These are phyloP conservation scores for Hypoxylon sp. DNA, from an alignment of 2,329 filamentous ascomycete genomes.

Conservation along the genomic window DNA sequence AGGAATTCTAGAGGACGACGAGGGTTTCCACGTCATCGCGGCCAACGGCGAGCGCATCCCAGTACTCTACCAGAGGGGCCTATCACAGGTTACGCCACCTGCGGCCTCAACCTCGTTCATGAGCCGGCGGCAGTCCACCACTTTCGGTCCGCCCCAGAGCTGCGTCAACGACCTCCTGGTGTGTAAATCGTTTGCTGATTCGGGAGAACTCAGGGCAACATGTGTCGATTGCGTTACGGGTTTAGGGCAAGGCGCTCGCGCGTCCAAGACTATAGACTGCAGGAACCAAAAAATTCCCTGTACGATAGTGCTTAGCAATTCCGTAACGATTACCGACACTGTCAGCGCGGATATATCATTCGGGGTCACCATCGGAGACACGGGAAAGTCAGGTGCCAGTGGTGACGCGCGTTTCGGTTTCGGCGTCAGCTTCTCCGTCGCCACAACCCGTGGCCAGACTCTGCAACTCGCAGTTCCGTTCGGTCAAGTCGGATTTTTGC, in stretches of 20 bases:
- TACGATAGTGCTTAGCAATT: background rate
- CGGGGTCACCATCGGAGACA: constrained; percentile 1
- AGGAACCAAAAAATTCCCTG: background rate
- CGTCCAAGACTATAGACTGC: background rate
- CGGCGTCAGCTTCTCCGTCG: background rate
- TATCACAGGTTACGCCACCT: background rate
- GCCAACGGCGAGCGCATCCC: constrained; percentile 1
- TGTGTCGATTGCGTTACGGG: background rate
- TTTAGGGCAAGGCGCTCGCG: background rate
- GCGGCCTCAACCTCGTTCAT: background rate
- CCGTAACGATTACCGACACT: constrained; percentile 2
- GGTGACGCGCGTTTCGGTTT: constrained; percentile 5
- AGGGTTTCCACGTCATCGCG: background rate
- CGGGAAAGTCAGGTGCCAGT: background rate
- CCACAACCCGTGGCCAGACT: background rate
- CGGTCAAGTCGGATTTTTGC: background rate
- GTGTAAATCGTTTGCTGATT: background rate
- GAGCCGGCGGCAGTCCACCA: background rate
- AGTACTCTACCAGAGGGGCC: background rate
- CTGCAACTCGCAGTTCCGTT: background rate
- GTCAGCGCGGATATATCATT: background rate
- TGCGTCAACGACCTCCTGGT: background rate
- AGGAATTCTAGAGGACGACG: background rate
- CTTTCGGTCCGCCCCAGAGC: background rate
- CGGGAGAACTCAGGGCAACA: background rate